These are phyloP conservation scores for Hypomontagnella monticulosa DNA, from an alignment of 495 filamentous ascomycete genomes.

Conservation along the genomic window DNA sequence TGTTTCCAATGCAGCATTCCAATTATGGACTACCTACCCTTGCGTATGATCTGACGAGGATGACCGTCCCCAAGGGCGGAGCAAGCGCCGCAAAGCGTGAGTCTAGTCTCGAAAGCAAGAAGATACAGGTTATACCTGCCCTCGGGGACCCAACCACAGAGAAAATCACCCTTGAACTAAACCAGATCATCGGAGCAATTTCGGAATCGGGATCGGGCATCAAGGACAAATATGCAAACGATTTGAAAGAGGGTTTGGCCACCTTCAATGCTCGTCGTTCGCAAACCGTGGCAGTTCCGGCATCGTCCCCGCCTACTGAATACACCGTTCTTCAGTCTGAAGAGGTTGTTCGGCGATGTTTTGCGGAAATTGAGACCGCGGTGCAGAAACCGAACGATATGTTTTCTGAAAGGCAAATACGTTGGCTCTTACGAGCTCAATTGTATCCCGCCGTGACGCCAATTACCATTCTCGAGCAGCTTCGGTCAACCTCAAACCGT, in stretches of 20 bases:
- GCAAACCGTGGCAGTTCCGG: neutral
- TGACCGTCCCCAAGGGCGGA: conserved; percentile 1
- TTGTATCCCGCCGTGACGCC: conserved; percentile 65
- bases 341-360: conserved; percentile 5
- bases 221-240: conserved; percentile 39
- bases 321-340: conserved; percentile 45
- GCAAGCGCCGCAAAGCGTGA: neutral
- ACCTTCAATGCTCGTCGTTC: conserved; percentile 1
- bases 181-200: conserved; percentile 18
- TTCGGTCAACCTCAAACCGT: conserved; percentile 53
- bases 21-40: conserved; percentile 16
- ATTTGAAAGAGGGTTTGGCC: conserved; percentile 21
- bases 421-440: conserved; percentile 59
- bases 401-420: conserved; percentile 23
- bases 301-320: neutral
- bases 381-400: conserved; percentile 14
- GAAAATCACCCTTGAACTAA: conserved; percentile 8
- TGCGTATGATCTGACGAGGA: conserved; percentile 12
- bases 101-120: neutral
- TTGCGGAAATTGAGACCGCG: conserved; percentile 15
- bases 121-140: neutral
- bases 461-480: conserved; percentile 60
- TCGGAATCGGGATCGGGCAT: conserved; percentile 22
- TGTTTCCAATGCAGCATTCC: conserved; percentile 11
- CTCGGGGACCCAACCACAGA: neutral